These are phyloP conservation scores for Huntiella omanensis DNA, from an alignment of 2,329 filamentous ascomycete genomes.

Conservation along the genomic window DNA sequence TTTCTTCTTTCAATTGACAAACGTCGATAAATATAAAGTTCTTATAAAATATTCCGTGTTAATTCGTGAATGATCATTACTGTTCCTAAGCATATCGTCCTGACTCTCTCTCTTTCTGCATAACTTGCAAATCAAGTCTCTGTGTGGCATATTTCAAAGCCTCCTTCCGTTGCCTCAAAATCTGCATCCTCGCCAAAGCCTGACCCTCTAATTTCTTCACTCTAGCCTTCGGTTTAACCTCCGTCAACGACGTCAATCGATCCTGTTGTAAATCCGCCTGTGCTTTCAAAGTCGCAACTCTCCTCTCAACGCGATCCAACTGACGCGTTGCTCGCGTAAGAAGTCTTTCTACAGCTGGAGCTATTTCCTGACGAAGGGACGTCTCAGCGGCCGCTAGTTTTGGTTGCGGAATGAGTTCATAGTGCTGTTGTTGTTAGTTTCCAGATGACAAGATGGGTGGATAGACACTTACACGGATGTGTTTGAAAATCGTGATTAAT, in stretches of 20 bases:
- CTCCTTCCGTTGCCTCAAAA: constrained; percentile 64
- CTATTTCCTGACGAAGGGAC: constrained; percentile 71
- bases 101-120: constrained; percentile 49
- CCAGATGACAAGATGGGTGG: constrained; percentile 44
- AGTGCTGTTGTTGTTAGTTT: constrained; percentile 78
- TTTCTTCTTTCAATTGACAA: background rate
- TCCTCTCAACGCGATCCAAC: constrained; percentile 62
- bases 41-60: background rate
- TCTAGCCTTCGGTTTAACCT: background rate
- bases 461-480: constrained; percentile 29
- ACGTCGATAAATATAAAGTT: background rate
- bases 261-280: constrained; percentile 72
- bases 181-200: constrained; percentile 33
- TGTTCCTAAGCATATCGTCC: constrained; percentile 17
- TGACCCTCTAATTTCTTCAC: constrained; percentile 29
- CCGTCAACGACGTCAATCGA: constrained; percentile 20
- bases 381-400: constrained; percentile 67
- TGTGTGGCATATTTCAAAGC: constrained; percentile 74
- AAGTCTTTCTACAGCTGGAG: constrained; percentile 64
- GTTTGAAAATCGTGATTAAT: constrained; percentile 35
- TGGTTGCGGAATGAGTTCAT: constrained; percentile 76
- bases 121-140: constrained; percentile 67
- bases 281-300: constrained; percentile 68
- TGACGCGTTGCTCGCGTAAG: constrained; percentile 68
- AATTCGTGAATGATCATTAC: background rate